Evolutionary conservation across 768 basidiomycete genomes (phyloP).

Genomic region (Naganishia kalamii): DNA sequence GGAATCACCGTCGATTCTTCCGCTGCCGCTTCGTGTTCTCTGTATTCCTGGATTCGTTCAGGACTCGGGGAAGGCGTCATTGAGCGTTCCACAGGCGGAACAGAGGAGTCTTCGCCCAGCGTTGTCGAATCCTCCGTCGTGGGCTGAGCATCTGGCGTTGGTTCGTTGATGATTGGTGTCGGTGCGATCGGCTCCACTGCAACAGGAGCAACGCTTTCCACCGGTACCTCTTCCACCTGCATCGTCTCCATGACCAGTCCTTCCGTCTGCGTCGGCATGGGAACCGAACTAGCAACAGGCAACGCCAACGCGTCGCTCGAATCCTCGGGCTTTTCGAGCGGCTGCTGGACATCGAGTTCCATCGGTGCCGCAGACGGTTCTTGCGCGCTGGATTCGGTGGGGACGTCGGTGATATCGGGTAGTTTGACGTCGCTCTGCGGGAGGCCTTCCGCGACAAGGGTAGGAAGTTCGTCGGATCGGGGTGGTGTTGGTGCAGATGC

Average conservation of each 20-base stretch:
- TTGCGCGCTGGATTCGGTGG: neutral
- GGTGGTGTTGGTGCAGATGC: too few species aligned
- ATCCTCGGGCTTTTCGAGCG: neutral
- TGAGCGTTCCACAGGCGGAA: neutral
- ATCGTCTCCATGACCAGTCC: neutral
- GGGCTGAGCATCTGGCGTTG: neutral
- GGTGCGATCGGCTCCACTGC: neutral
- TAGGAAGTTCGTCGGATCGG: too few species aligned
- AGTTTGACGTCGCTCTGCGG: neutral
- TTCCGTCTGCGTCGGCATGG: neutral
- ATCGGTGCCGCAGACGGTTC: neutral
- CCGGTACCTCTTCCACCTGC: neutral
- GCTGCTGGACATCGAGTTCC: neutral
- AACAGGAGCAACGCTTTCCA: neutral
- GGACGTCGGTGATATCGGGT: neutral
- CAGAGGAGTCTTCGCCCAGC: neutral
- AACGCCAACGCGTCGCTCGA: conserved; percentile 1
- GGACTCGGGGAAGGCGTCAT: neutral
- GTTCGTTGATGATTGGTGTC: neutral
- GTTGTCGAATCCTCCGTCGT: neutral
- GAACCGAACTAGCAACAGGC: neutral
- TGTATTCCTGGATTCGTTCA: neutral
- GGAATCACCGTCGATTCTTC: neutral
- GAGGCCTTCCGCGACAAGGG: neutral
- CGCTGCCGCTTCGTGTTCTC: neutral